These are phyloP conservation scores for Phlegmacium glaucopus DNA, from an alignment of 768 basidiomycete genomes.

Conservation along the genomic window DNA sequence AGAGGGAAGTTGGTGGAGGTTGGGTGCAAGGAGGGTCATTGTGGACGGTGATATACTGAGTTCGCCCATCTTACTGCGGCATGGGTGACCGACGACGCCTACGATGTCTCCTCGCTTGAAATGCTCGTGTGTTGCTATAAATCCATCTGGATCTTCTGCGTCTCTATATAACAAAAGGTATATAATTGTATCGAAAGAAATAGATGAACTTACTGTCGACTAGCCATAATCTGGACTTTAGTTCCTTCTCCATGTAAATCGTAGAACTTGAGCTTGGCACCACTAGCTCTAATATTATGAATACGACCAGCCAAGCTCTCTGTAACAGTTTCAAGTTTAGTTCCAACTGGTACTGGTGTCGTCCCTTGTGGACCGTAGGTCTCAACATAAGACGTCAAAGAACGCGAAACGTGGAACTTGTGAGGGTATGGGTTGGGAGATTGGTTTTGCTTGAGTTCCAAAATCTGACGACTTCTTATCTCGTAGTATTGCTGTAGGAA, in stretches of 20 bases:
- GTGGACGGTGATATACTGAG: conserved; percentile 81
- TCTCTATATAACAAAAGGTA: conserved; percentile 42
- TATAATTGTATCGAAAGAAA: neutral
- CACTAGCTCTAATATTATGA: conserved; percentile 81
- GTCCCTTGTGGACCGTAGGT: conserved; percentile 72
- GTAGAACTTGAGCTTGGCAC: conserved; percentile 88
- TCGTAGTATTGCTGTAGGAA: conserved; percentile 92
- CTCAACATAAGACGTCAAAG: conserved; percentile 70
- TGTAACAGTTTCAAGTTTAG: conserved; percentile 52
- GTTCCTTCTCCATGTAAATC: conserved; percentile 90
- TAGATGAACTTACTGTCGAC: conserved; percentile 57
- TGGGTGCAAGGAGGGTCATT: conserved; percentile 89
- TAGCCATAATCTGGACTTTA: conserved; percentile 96
- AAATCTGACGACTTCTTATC: conserved; percentile 84
- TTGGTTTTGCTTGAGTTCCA: conserved; percentile 79
- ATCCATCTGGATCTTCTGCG: conserved; percentile 57
- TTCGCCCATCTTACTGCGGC: conserved; percentile 94
- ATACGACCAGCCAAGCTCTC: conserved; percentile 87
- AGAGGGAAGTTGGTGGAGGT: conserved; percentile 93
- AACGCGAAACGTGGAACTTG: conserved; percentile 90
- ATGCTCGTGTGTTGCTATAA: conserved; percentile 70
- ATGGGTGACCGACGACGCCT: conserved; percentile 85
- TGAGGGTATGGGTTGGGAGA: conserved; percentile 96
- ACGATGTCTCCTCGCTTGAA: conserved; percentile 97
- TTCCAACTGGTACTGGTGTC: conserved; percentile 59